Evolutionary conservation across 139 green algal genomes (phyloP).

Genomic region (Coelastrella sp.): DNA sequence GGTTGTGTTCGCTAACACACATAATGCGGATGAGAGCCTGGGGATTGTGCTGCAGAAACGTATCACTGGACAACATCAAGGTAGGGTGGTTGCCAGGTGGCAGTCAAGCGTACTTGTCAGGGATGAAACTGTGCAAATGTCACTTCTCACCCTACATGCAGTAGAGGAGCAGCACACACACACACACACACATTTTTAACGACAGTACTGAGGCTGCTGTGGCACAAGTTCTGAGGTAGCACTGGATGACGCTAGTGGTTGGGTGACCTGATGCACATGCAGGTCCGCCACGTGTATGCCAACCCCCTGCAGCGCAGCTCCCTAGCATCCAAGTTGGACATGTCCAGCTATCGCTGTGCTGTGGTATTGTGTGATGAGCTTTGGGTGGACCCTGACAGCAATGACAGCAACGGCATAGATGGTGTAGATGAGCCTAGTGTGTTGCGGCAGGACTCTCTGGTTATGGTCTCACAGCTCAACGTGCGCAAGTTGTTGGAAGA

Average conservation of each 20-base stretch:
- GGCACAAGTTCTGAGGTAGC: no score
- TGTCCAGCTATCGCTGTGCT: constrained; percentile 40
- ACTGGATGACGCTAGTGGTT: no score
- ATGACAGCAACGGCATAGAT: constrained; percentile 66
- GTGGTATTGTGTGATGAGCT: constrained; percentile 68
- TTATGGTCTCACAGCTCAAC: constrained; percentile 66
- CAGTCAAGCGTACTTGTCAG: no score
- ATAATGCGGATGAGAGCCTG: constrained; percentile 49
- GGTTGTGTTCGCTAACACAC: constrained; percentile 71
- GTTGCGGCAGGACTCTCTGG: constrained; percentile 59
- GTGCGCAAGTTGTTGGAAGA: constrained; percentile 61
- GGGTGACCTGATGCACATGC: not conserved
- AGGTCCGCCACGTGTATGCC: constrained; percentile 54
- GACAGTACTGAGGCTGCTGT: no score
- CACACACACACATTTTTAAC: no score
- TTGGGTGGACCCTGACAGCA: constrained; percentile 63
- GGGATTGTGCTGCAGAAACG: constrained; percentile 52
- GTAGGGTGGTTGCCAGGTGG: not conserved
- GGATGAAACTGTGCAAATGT: no score
- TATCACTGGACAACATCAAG: constrained; percentile 41
- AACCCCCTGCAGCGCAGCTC: constrained; percentile 60
- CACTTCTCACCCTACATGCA: no score
- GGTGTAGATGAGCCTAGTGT: constrained; percentile 46
- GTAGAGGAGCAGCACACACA: no score
- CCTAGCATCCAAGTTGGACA: constrained; percentile 39